Percentiles rank a stretch among this genome's conserved stretches.
phyloP scores from a whole-genome alignment of 169 alveolate genomes.

The Cryptosporidium tyzzeri region DNA sequence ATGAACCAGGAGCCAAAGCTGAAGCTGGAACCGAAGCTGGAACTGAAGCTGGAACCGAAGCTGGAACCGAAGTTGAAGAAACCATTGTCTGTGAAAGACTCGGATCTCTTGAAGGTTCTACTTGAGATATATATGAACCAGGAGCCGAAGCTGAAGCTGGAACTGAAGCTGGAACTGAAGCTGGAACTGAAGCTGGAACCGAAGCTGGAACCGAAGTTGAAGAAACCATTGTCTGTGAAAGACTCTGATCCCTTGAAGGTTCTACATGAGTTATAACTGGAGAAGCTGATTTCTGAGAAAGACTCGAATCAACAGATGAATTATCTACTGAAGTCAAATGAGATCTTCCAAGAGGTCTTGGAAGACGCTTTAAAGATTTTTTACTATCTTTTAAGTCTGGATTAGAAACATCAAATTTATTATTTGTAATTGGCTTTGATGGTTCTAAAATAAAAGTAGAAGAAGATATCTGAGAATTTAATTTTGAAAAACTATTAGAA shows the following conservation, averaged over 20 bases:
- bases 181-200: background rate
- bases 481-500: background rate
- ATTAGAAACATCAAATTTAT: background rate
- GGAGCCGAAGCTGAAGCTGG: background rate
- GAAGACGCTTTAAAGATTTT: constrained; percentile 9
- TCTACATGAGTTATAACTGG: background rate
- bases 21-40: background rate
- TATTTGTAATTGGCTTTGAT: background rate
- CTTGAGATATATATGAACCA: no score
- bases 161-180: background rate
- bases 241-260: background rate
- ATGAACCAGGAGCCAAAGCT: background rate
- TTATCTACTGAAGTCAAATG: background rate
- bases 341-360: background rate
- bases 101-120: background rate
- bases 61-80: background rate
- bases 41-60: no score
- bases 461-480: background rate
- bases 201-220: background rate
- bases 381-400: background rate
- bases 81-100: background rate
- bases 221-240: background rate
- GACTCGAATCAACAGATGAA: background rate
- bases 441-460: background rate
- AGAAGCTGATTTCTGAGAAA: background rate